Evolutionary conservation across 352 stramenopile genomes (phyloP), one percentile per base, ranked within the genome.

Genomic region (Pythium guiyangense): DNA sequence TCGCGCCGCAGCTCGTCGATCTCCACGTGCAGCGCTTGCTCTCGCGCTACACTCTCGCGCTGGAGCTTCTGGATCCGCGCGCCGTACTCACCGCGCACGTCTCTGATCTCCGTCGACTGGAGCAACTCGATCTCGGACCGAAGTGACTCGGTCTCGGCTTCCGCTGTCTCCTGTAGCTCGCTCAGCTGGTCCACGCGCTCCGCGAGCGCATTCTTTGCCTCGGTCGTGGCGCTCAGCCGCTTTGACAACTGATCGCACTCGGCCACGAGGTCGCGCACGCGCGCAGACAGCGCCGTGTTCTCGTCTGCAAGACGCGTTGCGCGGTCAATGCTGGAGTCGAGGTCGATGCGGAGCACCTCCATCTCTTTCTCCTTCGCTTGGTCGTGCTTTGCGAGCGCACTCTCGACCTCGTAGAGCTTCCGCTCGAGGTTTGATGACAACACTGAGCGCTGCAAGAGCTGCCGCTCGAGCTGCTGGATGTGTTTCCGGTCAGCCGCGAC

Each of bases 371-470:
- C 48, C 48, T 88, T 90, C 2, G 66, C 51, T 10, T 59, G 56
- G 27, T 90, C 75, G 49, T 88, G 70, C 34, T 64, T 64, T 6
- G 82, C 77, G 20, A 92, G 54, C 12, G 68, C 59, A 34, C 66
- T 74, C 55, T 92, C 79, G 6, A 90, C 71, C 54, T 92, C 79
- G 48, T 90, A 90, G 15, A 90, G 27, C 54, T 90, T 90, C 12
- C 78, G 71, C 48, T 92, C 79, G 22, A 88, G 42, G 54, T 61
- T 84, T 2, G 78, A 85, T 26, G 80, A 58, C 9, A 92, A 65
- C 50, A 84, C 78, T 3, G 79, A 67, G 1, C 83, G 67, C 58
- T 92, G 79, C 31, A 80, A n/a, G 44, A 92, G 67, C 55, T 92
- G 83, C 29, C 84, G 89, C 42, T 92, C 78, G 2, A 92, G 59